These are phyloP conservation scores for Tagetes erecta DNA, from an alignment of 129 eudicot species.

Conservation along the genomic window DNA sequence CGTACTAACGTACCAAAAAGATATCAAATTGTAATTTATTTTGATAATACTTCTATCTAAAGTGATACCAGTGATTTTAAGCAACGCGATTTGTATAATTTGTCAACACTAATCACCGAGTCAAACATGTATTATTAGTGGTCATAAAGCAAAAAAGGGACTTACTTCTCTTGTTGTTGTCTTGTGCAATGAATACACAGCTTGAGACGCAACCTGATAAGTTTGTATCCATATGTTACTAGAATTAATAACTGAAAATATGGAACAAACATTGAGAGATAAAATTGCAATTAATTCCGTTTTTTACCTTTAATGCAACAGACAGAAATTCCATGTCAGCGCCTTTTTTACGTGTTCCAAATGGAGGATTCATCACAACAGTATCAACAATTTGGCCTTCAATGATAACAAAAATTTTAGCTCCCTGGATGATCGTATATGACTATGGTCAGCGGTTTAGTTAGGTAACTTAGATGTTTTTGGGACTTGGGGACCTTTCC, in stretches of 20 bases:
- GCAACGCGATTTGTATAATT: background rate
- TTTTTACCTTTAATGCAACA: conserved; percentile 69
- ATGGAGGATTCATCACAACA: conserved; percentile 97
- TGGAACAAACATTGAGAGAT: background rate
- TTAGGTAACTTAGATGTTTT: background rate
- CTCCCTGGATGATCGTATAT: background rate
- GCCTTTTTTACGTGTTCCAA: conserved; percentile 93
- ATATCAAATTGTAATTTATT: background rate
- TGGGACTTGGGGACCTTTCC: too few relatives aligned
- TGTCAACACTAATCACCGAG: background rate
- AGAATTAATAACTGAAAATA: background rate
- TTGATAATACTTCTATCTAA: background rate
- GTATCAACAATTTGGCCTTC: conserved; percentile 74
- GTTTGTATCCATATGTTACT: conserved; percentile 9
- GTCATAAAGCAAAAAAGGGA: background rate
- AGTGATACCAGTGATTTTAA: background rate
- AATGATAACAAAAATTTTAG: conserved; percentile 11
- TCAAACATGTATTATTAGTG: background rate
- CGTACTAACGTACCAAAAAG: background rate
- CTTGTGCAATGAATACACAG: conserved; percentile 97
- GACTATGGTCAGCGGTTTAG: background rate
- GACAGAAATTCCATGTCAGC: conserved; percentile 93
- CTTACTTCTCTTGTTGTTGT: conserved; percentile 91
- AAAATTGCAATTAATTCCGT: background rate
- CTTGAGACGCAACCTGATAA: conserved; percentile 78